Base-by-base conservation (phyloP, 2,329 filamentous ascomycete genomes). In the Fusarium sororula region DNA sequence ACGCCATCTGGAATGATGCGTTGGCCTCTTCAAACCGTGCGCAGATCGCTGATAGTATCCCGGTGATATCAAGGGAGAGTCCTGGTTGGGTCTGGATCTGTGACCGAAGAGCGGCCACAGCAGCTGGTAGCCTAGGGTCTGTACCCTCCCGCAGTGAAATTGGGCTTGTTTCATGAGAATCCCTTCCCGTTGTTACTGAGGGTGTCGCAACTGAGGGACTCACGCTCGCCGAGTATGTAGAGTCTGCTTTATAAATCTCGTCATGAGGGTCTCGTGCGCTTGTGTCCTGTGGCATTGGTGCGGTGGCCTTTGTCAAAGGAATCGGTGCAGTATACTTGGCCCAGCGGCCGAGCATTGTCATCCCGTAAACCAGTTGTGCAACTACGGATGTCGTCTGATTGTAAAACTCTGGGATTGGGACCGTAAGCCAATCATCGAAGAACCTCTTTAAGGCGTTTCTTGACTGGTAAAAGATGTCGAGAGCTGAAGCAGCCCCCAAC, bases 311-410 rank as follows among this genome's bases (percentile, higher is more conserved):
- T 20, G 75, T 79, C 45, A 82, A 66, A 0, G 79, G 77, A 28
- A 82, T 82, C 0, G 83, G 83, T 1, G 82, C 83, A 0, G 85
- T 80, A 0, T 88, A 80, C 48, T 86, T 87, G 10, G 85, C 84
- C 87, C 87, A 89, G 12, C 87, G 83, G 4, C 85, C 83, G 1
- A 89, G 81, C 82, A 88, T 87, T 9, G 83, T 85, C 47, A 87
- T 78, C n/a, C 83, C 84, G 59, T 88, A 87, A 7, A 88, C 83
- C 1, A 89, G 78, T 60, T 89, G 85, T 2, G 83, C 79, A 39
- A 82, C 85, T 0, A 83, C 75, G 0, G 84, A 80, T 14, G 88
- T 84, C 0, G 88, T 86, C 30, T 88, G 80, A 37, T 83, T 81
- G 64, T 85, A 84, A 62, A 86, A 88, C 7, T 82, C 78, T 0